Conservation (phyloP, 306 rosid genomes). For the Arachis hypogaea region DNA sequence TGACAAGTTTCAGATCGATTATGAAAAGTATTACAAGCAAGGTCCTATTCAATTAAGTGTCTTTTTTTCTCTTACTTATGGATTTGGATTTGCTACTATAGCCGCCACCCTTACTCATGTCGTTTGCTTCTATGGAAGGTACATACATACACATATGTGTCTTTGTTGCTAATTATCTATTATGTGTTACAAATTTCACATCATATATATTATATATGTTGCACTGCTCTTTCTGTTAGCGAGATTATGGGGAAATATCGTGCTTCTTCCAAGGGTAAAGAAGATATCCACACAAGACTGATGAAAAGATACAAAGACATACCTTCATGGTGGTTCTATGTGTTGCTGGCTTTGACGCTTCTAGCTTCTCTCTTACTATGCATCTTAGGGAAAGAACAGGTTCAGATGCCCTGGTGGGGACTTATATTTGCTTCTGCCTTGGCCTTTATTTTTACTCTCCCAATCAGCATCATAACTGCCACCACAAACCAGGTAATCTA, state of each 20-base stretch:
- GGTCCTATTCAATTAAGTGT: conserved; percentile 62
- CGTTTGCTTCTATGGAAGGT: conserved; percentile 73
- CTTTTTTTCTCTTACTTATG: conserved; percentile 63
- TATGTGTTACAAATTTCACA: no score
- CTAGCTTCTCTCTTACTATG: conserved; percentile 63
- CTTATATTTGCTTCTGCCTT: conserved; percentile 66
- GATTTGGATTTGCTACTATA: conserved; percentile 77
- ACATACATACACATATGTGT: background rate
- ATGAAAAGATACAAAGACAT: conserved; percentile 76
- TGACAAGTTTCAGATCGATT: conserved; percentile 56
- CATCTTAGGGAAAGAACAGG: conserved; percentile 55
- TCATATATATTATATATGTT: background rate
- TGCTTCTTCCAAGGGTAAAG: conserved; percentile 60
- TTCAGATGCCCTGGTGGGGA: conserved; percentile 95
- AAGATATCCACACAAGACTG: conserved; percentile 74
- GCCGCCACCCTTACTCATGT: conserved; percentile 74
- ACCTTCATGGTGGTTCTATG: conserved; percentile 82
- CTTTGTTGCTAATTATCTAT: no score
- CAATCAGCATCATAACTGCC: conserved; percentile 81
- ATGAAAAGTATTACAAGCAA: conserved; percentile 45
- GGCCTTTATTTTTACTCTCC: conserved; percentile 74
- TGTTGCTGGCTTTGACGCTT: conserved; percentile 55
- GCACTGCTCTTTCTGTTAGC: conserved; percentile 36
- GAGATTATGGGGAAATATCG: conserved; percentile 66
- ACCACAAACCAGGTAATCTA: conserved; percentile 76